Evolutionary conservation across 2,329 filamentous ascomycete genomes (phyloP), one percentile per base, ranked within the genome.

Genomic region (Ascochyta rabiei): DNA sequence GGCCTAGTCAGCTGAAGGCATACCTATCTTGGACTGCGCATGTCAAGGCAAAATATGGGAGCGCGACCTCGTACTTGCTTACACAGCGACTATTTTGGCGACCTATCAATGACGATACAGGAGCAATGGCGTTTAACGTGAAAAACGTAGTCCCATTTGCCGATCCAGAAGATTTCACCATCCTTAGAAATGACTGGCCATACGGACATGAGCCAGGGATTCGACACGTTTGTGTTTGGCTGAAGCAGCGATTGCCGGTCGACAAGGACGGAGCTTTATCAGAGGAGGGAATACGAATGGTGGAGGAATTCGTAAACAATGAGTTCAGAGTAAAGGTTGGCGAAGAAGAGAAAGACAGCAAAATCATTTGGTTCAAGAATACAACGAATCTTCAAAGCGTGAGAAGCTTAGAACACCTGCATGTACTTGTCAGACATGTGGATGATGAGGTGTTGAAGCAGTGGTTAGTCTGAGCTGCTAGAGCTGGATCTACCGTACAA

Each of bases 341-440:
- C 35, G 77, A 79, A 57, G 58, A 62, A 30, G 73, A 66, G 34
- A 64, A 67, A 53, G 72, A 76, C 19, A 78, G 79, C 18, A 79
- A 80, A 60, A 80, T 87, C 21, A 67, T 84, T 53, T 88, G 85
- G 85, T 88, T 87, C 66, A 87, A 86, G 77, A 88, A 87, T 62
- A 86, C 83, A 78, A 81, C 80, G 8, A 79, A 79, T 33, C 64
- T 87, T 70, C 85, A 87, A 72, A 86, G 83, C 62, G 84, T 88
- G 40, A 75, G 83, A 48, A 49, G 85, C 82, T 75, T 91, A 89
- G 71, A 91, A 89, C 6, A 87, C 86, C 50, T 89, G 83, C 71
- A 96, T 91, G 42, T 95, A 85, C 21, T 88, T 86, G 59, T 86
- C 83, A 56, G 88, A 86, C 39, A 91, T 83, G 61, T 90, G 86